Evolutionary conservation across 805 yeast genomes (phyloP), one percentile per base, ranked within the genome.

Genomic region (Ogataea populi-albae): DNA sequence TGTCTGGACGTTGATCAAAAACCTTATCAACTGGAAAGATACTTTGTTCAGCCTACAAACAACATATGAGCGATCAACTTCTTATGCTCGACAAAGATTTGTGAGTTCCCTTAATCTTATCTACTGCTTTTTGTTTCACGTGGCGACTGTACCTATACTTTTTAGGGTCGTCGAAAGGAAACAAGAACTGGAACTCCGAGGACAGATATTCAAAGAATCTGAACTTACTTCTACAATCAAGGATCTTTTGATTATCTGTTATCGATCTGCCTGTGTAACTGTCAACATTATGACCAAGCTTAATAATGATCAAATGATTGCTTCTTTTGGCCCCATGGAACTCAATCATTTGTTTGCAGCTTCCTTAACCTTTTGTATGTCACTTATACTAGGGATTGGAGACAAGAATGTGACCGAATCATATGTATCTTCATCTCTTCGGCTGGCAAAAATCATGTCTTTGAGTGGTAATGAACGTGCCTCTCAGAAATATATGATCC

Each of bases 271-370:
- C 6, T 33, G 37, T 26, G 23, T 33, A 12, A 33, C 37, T 6
- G 25, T 33, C 17, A 19, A 26, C 25, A 33, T 33, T 14, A 10
- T 33, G 21, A n/a, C 23, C 9, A 26, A 9, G 24, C 31, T 33
- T 18, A 16, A 26, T 14, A n/a, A 26, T n/a, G 28, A 25, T 6
- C 15, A 26, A 5, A 21, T 33, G 4, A n/a, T 33, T 17, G 37
- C 37, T 5, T 12, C 30, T 8, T 33, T 33, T 26, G 37, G 37
- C 4, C 37, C 37, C 14, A 33, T 33, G 37, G 37, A 33, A 18
- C 19, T 33, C 4, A 26, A 33, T 15, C 37, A 33, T 26, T 19
- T 33, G 6, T 33, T 21, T 19, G 37, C 37, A 6, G 37, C 37
- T 6, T 6, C 37, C 5, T 17, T 33, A 5, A 33, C 37, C 4